A percentile compares a stretch with the other conserved stretches of the same genome.
phyloP scores from a whole-genome alignment of 306 rosid genomes.

The Sicyos edulis region DNA sequence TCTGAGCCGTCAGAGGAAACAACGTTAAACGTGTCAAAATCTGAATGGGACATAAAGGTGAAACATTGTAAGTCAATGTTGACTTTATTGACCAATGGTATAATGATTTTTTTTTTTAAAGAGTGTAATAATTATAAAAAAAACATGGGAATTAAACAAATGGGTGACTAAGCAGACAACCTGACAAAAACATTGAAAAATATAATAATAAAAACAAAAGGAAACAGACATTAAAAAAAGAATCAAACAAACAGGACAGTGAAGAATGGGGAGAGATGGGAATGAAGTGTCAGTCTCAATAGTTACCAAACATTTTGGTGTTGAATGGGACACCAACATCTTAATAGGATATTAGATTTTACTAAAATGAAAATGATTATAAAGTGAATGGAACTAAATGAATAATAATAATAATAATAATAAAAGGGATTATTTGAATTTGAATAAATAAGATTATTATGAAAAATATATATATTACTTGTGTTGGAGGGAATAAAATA shows the following conservation, averaged over 20 bases:
- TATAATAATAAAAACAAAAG: neutral
- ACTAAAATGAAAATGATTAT: too few species aligned
- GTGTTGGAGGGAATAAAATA: too few species aligned
- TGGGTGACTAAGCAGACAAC: neutral
- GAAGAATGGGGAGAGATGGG: neutral
- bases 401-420: too few species aligned
- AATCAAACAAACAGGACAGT: neutral
- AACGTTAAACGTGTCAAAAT: neutral
- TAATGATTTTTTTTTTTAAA: too few species aligned
- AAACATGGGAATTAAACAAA: neutral
- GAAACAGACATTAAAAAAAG: neutral
- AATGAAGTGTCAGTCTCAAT: constrained; percentile 4
- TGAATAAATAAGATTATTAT: too few species aligned
- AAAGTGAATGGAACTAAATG: too few species aligned
- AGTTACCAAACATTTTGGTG: neutral
- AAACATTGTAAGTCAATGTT: neutral
- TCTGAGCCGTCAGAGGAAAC: neutral
- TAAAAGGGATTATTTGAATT: too few species aligned
- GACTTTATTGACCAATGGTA: neutral
- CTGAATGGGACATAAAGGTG: neutral
- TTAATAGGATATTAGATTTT: too few species aligned
- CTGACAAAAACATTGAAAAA: neutral
- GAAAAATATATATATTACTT: too few species aligned
- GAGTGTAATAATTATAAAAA: neutral
- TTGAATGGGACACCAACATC: neutral